Evolutionary conservation across 2,329 filamentous ascomycete species (phyloP).

Genomic region (Talaromyces islandicus): DNA sequence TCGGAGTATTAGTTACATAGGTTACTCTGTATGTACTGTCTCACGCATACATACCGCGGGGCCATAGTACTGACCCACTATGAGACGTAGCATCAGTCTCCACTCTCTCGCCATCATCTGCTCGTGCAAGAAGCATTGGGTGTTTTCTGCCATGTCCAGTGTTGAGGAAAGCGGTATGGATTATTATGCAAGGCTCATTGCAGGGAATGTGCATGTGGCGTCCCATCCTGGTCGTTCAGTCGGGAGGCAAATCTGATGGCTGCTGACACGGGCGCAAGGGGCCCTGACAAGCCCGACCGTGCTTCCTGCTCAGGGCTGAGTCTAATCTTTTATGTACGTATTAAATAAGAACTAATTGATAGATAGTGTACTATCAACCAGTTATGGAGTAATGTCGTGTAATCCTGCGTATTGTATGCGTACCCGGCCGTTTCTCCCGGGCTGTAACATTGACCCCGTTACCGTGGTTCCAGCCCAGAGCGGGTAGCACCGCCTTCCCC

Average conservation of each 20-base stretch:
- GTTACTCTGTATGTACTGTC: background rate
- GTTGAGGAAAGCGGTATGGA: background rate
- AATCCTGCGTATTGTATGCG: background rate
- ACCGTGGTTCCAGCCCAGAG: background rate
- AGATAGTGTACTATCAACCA: too few species aligned
- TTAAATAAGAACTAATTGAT: too few species aligned
- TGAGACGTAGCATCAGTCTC: background rate
- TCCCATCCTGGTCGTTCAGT: background rate
- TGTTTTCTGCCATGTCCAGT: background rate
- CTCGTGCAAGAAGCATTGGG: background rate
- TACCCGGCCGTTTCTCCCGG: background rate
- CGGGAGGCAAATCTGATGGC: background rate
- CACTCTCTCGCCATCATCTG: background rate
- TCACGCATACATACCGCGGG: background rate
- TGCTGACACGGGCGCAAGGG: background rate
- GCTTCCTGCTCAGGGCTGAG: background rate
- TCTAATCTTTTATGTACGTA: too few species aligned
- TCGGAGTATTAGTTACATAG: too few species aligned
- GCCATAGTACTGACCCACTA: background rate
- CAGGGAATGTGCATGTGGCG: background rate
- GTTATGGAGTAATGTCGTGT: background rate
- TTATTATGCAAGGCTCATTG: background rate
- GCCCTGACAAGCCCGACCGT: background rate
- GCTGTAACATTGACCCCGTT: constrained; percentile 10
- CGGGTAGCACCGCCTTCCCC: background rate